A percentile compares a stretch with the other conserved stretches of the same genome.
phyloP scores from a whole-genome alignment of 2,329 filamentous ascomycete genomes.

The Exutisphaerella laricina region DNA sequence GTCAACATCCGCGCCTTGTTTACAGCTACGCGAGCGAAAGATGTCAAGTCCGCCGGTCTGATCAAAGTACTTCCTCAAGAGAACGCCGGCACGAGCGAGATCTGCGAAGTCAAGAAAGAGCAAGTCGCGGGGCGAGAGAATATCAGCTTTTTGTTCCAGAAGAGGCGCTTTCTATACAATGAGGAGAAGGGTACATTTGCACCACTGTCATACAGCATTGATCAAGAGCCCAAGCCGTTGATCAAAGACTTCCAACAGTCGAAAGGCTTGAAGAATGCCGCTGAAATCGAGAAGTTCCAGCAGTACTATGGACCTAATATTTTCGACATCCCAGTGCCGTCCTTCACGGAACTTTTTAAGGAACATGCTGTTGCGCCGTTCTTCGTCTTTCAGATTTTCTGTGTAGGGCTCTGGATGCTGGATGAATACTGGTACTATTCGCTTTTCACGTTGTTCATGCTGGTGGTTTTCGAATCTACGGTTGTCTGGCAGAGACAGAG shows the following conservation, averaged over 20 bases:
- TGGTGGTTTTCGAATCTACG: conserved; percentile 94
- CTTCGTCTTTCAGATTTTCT: conserved; percentile 99
- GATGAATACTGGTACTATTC: conserved; percentile 99
- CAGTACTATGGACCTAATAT: conserved; percentile 95
- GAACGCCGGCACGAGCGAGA: conserved; percentile 85
- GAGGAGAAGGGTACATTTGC: conserved; percentile 67
- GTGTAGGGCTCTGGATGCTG: conserved; percentile 95
- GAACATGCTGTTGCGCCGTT: conserved; percentile 98
- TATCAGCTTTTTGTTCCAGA: conserved; percentile 92
- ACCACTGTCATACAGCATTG: conserved; percentile 76
- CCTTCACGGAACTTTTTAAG: conserved; percentile 92
- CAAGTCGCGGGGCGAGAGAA: conserved; percentile 69
- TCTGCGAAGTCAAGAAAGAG: conserved; percentile 74
- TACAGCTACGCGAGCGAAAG: conserved; percentile 65
- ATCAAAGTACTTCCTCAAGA: conserved; percentile 90
- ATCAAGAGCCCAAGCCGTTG: conserved; percentile 74
- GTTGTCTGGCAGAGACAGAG: conserved; percentile 98
- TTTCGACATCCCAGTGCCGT: conserved; percentile 96
- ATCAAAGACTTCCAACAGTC: conserved; percentile 74
- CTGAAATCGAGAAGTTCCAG: conserved; percentile 73
- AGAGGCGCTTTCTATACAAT: conserved; percentile 88
- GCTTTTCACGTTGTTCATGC: conserved; percentile 97
- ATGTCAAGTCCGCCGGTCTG: conserved; percentile 67
- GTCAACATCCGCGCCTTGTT: conserved; percentile 79
- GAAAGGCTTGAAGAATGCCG: conserved; percentile 64